A percentile compares a stretch with the other conserved stretches of the same genome.
Conservation (phyloP, 169 alveolate genomes). For the Plasmodium berghei region DNA sequence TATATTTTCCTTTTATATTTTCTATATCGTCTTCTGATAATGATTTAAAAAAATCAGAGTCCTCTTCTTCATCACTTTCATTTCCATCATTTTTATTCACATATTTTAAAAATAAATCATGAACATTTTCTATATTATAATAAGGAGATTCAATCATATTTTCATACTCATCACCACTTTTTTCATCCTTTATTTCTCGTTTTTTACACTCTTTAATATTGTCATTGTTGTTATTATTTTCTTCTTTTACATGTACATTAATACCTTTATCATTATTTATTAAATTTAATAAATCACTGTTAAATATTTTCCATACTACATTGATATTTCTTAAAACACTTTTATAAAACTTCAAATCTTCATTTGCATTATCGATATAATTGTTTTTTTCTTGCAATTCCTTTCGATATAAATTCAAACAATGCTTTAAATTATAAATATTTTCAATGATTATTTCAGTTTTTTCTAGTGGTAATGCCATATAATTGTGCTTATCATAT, state of each 20-base stretch:
- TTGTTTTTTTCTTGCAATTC: constrained; percentile 63
- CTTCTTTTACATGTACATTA: background rate
- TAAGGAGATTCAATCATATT: constrained; percentile 20
- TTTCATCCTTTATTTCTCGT: background rate
- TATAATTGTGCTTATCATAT: constrained; percentile 31
- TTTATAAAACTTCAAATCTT: constrained; percentile 19
- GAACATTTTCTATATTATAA: constrained; percentile 30
- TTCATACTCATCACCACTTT: background rate
- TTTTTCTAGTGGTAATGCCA: constrained; percentile 64
- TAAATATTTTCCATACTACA: constrained; percentile 57
- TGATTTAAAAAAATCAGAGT: constrained; percentile 4
- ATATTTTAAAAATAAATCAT: constrained; percentile 37
- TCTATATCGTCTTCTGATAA: constrained; percentile 12
- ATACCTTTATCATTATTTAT: background rate
- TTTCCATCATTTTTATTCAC: constrained; percentile 5
- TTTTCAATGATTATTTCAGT: constrained; percentile 55
- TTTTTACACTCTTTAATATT: background rate
- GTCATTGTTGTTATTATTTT: background rate
- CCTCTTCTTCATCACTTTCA: constrained; percentile 20
- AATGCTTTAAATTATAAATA: constrained; percentile 33
- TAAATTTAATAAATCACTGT: constrained; percentile 31
- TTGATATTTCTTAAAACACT: constrained; percentile 34
- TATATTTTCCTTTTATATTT: background rate
- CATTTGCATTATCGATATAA: constrained; percentile 21
- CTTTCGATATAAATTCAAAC: constrained; percentile 49